Conservation (phyloP, 805 yeast species). For the Teunomyces pallodes region DNA sequence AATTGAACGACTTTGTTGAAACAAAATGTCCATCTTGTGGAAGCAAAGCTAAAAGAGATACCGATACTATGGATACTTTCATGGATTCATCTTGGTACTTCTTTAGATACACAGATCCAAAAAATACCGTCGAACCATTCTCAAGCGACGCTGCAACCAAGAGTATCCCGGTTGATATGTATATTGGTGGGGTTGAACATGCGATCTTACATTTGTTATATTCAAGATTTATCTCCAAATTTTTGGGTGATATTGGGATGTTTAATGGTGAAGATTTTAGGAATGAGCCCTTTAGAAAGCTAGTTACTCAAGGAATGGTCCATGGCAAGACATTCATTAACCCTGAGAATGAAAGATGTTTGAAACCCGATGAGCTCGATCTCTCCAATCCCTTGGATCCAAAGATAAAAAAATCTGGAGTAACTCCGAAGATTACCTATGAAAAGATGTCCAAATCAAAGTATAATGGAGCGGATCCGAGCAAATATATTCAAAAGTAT, state of each 20-base stretch:
- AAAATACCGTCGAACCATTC: conserved; percentile 58
- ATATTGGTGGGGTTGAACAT: conserved; percentile 95
- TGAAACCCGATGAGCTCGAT: conserved; percentile 76
- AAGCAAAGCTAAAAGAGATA: conserved; percentile 72
- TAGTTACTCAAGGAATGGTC: conserved; percentile 97
- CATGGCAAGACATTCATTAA: conserved; percentile 83
- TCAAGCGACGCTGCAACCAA: conserved; percentile 45
- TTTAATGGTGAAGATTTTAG: conserved; percentile 59
- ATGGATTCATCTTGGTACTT: conserved; percentile 98
- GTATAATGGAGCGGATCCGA: conserved; percentile 91
- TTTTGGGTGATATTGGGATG: conserved; percentile 60
- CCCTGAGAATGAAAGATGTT: conserved; percentile 68
- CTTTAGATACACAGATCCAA: conserved; percentile 77
- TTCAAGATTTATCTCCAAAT: conserved; percentile 81
- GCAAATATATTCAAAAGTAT: conserved; percentile 63
- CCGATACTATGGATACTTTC: conserved; percentile 98
- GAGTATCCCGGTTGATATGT: conserved; percentile 81
- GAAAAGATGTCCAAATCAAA: conserved; percentile 98
- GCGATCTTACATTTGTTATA: conserved; percentile 90
- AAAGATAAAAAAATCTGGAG: conserved; percentile 48
- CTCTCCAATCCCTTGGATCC: conserved; percentile 39
- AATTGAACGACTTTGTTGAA: conserved; percentile 64
- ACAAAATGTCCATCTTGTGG: conserved; percentile 83
- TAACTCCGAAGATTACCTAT: conserved; percentile 52
- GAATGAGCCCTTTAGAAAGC: conserved; percentile 78